Evolutionary conservation across 75 land plant species (phyloP), one percentile per base, ranked within the genome.

Genomic region (Pseudotsuga menziesii): DNA sequence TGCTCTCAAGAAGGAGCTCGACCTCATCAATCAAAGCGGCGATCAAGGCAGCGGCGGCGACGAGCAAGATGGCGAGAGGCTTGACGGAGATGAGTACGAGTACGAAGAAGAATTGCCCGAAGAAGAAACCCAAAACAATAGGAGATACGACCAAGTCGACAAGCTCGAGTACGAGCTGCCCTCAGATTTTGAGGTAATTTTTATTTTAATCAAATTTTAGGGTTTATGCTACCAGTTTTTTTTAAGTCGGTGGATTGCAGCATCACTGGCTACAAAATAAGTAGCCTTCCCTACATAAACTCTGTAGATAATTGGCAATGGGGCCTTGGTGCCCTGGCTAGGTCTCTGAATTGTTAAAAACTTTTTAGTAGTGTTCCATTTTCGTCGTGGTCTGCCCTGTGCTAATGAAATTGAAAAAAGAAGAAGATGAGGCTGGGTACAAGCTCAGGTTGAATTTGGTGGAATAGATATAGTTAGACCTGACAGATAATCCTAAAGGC

Each of bases 51-150:
- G 16, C 16, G 63, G 64, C 2, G 78, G 78, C 36, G 76, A 74
- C 14, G 67, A 78, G 3, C 13, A 22, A 6, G 83, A 78, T 32
- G 80, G 26, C 4, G 83, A 61, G 6, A 56, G 20, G 73, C n/a
- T 29, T 7, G 52, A 29, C 13, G 69, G 56, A 2, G 81, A 83
- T 26, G 83, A 88, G 27, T 95, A 93, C 26, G 97, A 89, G 89
- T 95, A 93, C 58, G 94, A 93, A 60, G 98, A 93, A 79, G 77
- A n/a, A 9, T 56, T 78, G 6, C 83, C 98, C 13, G 81, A 89
- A 72, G 98, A 95, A 82, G 98, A 95, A 72, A 64, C 88, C 20
- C 78, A 76, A 81, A 93, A 88, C 88, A 95, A 95, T 44, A 82
- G 89, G 23, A 85, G 98, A 6, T 95, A 80, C 35, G 98, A 93